A percentile compares a stretch with the other conserved stretches of the same genome.
These are phyloP conservation scores for Metarhizium rileyi DNA, from an alignment of 2,329 filamentous ascomycete species.

Conservation along the genomic window DNA sequence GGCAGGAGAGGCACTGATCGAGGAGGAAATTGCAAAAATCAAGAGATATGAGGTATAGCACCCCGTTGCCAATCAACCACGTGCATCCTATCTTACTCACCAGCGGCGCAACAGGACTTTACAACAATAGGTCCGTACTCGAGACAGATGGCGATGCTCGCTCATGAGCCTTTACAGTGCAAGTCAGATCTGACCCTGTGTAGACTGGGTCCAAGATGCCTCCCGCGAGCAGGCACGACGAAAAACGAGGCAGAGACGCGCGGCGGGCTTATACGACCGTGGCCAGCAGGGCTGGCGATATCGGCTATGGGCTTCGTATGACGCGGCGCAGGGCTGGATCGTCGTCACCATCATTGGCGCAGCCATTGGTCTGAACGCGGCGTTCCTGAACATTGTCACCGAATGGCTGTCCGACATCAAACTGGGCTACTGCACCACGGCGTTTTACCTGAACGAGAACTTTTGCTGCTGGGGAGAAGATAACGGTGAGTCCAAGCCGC, in stretches of 20 bases:
- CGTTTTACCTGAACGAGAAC: slow-evolving; percentile 92
- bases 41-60: slow-evolving; percentile 76
- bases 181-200: background rate
- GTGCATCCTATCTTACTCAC: background rate
- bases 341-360: slow-evolving; percentile 88
- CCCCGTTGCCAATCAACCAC: background rate
- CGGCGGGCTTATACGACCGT: slow-evolving; percentile 61
- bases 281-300: slow-evolving; percentile 68
- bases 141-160: background rate
- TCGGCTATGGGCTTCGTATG: slow-evolving; percentile 76
- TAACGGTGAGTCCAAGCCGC: slow-evolving; percentile 47
- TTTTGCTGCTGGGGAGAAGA: slow-evolving; percentile 99
- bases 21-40: slow-evolving; percentile 94
- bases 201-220: slow-evolving; percentile 97
- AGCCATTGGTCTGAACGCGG: slow-evolving; percentile 90
- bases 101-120: slow-evolving; percentile 53
- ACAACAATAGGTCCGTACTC: slow-evolving; percentile 68
- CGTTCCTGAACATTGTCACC: slow-evolving; percentile 86
- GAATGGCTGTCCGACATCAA: slow-evolving; percentile 97
- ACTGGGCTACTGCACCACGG: slow-evolving; percentile 88
- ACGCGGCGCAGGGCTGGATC: slow-evolving; percentile 96
- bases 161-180: background rate
- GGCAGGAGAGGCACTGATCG: slow-evolving; percentile 60
- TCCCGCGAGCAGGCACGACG: slow-evolving; percentile 79
- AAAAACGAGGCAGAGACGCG: slow-evolving; percentile 62